A percentile compares a stretch with the other conserved stretches of the same genome.
phyloP scores from a whole-genome alignment of 768 basidiomycete genomes.

The Hysterangium stoloniferum region DNA sequence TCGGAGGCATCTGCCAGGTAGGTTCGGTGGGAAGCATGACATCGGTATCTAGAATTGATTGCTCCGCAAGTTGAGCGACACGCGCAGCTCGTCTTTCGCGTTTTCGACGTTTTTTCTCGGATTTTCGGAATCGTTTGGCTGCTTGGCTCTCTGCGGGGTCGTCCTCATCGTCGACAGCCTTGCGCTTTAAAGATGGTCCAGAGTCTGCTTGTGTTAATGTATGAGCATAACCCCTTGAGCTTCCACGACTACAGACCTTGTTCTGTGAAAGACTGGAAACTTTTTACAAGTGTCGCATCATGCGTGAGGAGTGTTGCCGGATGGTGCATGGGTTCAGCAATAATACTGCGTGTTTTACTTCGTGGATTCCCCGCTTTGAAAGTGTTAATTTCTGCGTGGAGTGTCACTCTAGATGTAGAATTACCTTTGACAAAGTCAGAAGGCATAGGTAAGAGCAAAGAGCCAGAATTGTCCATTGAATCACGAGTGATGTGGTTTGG shows the following conservation, averaged over 20 bases:
- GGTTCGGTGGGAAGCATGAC: background rate
- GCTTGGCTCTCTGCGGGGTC: background rate
- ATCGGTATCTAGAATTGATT: background rate
- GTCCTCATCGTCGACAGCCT: background rate
- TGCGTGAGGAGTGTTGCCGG: no score
- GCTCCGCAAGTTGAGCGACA: background rate
- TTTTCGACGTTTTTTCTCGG: conserved; percentile 9
- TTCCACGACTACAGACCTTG: background rate
- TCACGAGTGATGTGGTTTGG: background rate
- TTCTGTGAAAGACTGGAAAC: no score
- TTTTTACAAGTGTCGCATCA: no score
- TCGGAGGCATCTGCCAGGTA: background rate
- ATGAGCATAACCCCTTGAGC: background rate
- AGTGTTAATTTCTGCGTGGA: no score
- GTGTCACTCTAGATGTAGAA: no score
- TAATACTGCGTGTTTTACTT: background rate
- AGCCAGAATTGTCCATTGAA: no score
- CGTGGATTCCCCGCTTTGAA: background rate
- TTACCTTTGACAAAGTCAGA: no score
- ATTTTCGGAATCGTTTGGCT: background rate
- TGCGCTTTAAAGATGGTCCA: background rate
- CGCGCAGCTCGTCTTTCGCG: conserved; percentile 1
- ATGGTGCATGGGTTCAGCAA: no score
- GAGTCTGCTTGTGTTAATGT: background rate
- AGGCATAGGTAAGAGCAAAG: no score